Evolutionary conservation across 192 early-diverging fungal genomes (phyloP), one percentile per base, ranked within the genome.

Genomic region (Coemansia sp.): DNA sequence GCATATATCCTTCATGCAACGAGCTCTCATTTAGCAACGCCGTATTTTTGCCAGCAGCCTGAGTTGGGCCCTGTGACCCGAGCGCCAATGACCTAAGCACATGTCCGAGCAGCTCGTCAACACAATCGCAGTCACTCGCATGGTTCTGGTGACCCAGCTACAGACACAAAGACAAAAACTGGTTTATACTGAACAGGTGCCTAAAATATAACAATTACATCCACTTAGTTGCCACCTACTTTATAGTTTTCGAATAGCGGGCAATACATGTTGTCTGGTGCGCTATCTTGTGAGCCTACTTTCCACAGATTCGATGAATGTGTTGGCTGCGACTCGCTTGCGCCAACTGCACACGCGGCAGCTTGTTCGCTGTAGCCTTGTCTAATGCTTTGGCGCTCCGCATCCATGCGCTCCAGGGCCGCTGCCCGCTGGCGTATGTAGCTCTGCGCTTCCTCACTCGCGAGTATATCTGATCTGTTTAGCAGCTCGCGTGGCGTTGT

Each of bases 361-460:
- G 40, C 15, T 5, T n/a, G 40, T 1, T n/a, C 40, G 1, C 40
- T 44, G 40, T 44, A 20, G 38, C 1, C n/a, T 34, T 20, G n/a
- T 12, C 21, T 28, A 10, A 7, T 7, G 4, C 9, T 6, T 23
- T 20, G 21, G 8, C 17, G 36, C 21, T 64, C 61, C n/a, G 61
- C 54, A 24, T 77, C 74, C 69, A 77, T 68, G 31, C 34, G 56
- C 42, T 63, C 68, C 4, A 77, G 38, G 20, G 65, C 74, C 34
- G 60, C 48, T 1, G 74, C 68, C 10, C 74, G 60, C 26, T 71
- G 74, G 3, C 68, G 68, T 26, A 77, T 68, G 50, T 64, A 67
- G 57, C 51, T 51, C 54, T 77, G 74, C 11, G 74, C 74, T n/a
- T 77, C 74, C 15, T 48, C 36, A 28, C 74, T 60, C 7, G 74